Evolutionary conservation across 176 grass and related monocot genomes (phyloP), one percentile per base, ranked within the genome.

Genomic region (Guadua angustifolia): DNA sequence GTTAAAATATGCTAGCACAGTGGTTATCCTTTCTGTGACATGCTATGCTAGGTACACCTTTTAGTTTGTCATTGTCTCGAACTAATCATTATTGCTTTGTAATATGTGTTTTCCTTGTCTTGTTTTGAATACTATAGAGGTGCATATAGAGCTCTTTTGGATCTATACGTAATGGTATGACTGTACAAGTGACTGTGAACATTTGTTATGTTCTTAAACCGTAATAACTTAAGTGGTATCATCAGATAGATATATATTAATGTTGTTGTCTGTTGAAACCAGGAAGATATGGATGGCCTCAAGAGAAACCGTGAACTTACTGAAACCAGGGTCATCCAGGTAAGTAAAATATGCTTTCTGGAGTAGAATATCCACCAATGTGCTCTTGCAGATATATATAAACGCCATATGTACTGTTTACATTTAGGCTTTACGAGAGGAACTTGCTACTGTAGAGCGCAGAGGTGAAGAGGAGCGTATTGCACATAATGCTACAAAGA

Each of bases 251-350:
- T 57, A 75, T 17, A 64, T 69, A 72, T 61, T 36, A 26, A 65
- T 74, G 62, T 43, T 67, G 22, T 69, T 79, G 9, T 80, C 61
- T 95, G 56, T 85, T 87, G 73, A 86, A 90, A 94, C 38, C 92
- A 99, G 96, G 91, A 87, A 92, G 96, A 99, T 73, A 94, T 99
- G 89, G 93, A 92, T 66, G 81, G 87, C 74, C 88, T 92, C 71
- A 95, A 89, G 83, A 87, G 90, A 63, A 88, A 91, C 69, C 91
- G 91, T 40, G 93, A 99, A 85, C 89, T 99, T 89, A 99, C 91
- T 88, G 96, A 99, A 77, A 99, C 96, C 39, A 94, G 96, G 68
- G 84, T 99, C 71, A 95, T 99, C 73, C 96, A 99, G 91, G 96
- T 99, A 90, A 62, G 80, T 78, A 82, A 32, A 71, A 83, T 50